Evolutionary conservation across 106 monocot genomes (phyloP).

Genomic region (Platanthera zijinensis): DNA sequence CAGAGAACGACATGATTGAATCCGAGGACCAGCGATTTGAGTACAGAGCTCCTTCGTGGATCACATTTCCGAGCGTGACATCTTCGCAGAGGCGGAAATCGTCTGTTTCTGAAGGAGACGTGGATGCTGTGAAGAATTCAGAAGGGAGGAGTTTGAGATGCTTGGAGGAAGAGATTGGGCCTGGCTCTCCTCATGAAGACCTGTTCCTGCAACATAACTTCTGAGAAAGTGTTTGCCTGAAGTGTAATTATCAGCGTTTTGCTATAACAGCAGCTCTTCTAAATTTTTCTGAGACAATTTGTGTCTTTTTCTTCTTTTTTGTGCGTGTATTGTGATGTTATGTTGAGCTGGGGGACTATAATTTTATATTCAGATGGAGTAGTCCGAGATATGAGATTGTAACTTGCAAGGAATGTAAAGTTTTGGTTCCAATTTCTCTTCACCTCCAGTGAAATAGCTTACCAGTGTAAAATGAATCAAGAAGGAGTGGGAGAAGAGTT

Average conservation of each 20-base stretch:
- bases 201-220: constrained; percentile 98
- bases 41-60: constrained; percentile 96
- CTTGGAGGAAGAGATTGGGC: constrained; percentile 93
- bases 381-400: background rate
- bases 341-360: background rate
- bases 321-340: background rate
- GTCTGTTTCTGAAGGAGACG: constrained; percentile 63
- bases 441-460: no score
- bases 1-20: constrained; percentile 53
- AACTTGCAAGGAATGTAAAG: background rate
- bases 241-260: background rate
- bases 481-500: no score
- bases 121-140: constrained; percentile 26
- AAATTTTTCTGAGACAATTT: background rate
- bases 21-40: constrained; percentile 62
- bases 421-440: background rate
- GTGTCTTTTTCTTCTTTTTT: background rate
- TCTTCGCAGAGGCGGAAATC: constrained; percentile 90
- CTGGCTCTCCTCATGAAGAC: constrained; percentile 81
- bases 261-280: background rate
- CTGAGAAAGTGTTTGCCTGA: constrained; percentile 11
- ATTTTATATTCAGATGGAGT: background rate
- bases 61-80: constrained; percentile 90
- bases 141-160: constrained; percentile 59
- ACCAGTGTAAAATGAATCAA: no score